Percentiles rank a stretch among this genome's conserved stretches.
Evolutionary conservation across 306 rosid species (phyloP).

Genomic region (Sicyos baderoa): DNA sequence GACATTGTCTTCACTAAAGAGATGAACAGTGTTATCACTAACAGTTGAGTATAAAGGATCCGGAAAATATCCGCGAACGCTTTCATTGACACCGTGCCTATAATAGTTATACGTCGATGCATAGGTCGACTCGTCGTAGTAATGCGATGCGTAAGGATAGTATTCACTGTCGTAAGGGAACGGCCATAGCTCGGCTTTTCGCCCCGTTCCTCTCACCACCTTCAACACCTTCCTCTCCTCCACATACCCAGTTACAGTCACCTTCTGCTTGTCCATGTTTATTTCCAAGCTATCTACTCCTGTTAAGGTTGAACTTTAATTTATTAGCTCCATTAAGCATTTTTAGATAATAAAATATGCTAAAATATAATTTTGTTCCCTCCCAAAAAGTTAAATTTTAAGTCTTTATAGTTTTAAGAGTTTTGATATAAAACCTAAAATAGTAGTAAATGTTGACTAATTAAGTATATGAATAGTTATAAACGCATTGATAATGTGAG

Average conservation of each 20-base stretch:
- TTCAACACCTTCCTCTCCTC: constrained; percentile 47
- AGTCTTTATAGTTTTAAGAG: no score
- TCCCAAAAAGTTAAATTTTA: no score
- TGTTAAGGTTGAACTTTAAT: constrained; percentile 7
- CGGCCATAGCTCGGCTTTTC: constrained; percentile 75
- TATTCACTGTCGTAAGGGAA: constrained; percentile 67
- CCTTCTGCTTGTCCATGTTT: constrained; percentile 68
- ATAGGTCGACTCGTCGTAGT: constrained; percentile 52
- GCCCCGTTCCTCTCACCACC: constrained; percentile 66
- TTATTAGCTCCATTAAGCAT: background rate
- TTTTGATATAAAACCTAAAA: no score
- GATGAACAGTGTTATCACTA: constrained; percentile 53
- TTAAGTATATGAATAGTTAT: no score
- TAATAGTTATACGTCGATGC: constrained; percentile 56
- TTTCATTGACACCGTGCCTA: constrained; percentile 53
- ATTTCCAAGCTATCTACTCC: constrained; percentile 70
- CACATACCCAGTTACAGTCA: constrained; percentile 53
- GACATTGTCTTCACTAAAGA: constrained; percentile 69
- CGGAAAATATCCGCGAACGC: constrained; percentile 54
- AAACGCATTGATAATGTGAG: no score
- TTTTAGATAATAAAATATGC: no score
- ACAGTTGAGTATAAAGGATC: constrained; percentile 48
- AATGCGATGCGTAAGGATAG: constrained; percentile 48
- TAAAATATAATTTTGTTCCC: no score
- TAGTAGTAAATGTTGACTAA: no score